Evolutionary conservation across 345 rosid genomes (phyloP).

Genomic region (Gynandropsis gynandra): DNA sequence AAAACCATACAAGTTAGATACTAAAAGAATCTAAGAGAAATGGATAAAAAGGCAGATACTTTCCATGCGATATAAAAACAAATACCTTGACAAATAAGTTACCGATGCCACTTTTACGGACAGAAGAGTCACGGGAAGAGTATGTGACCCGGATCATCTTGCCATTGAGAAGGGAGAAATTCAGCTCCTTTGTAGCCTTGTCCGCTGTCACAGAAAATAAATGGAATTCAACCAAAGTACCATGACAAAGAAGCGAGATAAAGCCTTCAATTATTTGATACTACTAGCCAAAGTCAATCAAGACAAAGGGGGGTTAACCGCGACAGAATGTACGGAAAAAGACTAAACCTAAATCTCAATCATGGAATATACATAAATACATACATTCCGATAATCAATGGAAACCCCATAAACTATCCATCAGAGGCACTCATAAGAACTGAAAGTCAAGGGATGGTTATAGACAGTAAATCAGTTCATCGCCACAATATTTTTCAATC

Average conservation of each 20-base stretch:
- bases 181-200: constrained; percentile 66
- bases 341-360: too few relatives aligned
- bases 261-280: too few relatives aligned
- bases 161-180: constrained; percentile 62
- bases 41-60: neutral
- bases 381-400: neutral
- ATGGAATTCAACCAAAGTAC: neutral
- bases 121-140: constrained; percentile 66
- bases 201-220: constrained; percentile 44
- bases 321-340: too few relatives aligned
- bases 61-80: neutral
- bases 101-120: constrained; percentile 73
- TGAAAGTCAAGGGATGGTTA: neutral
- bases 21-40: neutral
- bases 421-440: neutral
- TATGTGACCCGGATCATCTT: constrained; percentile 75
- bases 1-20: constrained; percentile 1
- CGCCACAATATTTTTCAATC: constrained; percentile 13
- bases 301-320: too few relatives aligned
- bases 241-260: neutral
- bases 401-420: neutral
- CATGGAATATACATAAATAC: too few relatives aligned
- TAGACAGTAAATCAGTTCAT: constrained; percentile 3
- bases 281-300: too few relatives aligned
- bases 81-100: constrained; percentile 63